phyloP scores from a whole-genome alignment of 495 filamentous ascomycete genomes.

The Clavariopsis aquatica region DNA sequence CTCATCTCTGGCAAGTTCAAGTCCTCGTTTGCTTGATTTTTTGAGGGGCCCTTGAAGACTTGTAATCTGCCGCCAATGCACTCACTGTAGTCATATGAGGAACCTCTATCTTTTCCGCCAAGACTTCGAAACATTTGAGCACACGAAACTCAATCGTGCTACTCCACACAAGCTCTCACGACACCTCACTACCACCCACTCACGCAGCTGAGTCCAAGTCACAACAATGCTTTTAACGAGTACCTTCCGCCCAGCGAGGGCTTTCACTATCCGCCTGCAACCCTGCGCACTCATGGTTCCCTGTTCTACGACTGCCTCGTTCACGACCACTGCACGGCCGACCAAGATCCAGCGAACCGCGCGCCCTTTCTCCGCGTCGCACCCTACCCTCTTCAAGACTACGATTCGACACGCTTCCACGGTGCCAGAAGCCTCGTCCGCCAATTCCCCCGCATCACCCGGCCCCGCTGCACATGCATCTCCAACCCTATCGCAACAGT shows the following conservation, averaged over 20 bases:
- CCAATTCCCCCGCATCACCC: conserved; percentile 9
- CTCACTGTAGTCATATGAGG: neutral
- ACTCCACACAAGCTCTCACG: neutral
- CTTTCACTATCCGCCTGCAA: conserved; percentile 23
- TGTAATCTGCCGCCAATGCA: neutral
- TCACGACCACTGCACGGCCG: conserved; percentile 26
- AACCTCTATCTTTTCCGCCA: conserved; percentile 7
- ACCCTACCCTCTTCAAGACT: neutral
- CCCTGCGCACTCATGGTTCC: conserved; percentile 17
- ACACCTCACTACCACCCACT: conserved; percentile 25
- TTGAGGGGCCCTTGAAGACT: neutral
- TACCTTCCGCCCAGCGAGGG: conserved; percentile 24
- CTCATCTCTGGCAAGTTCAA: neutral
- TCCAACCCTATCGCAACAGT: conserved; percentile 34
- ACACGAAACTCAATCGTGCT: conserved; percentile 15
- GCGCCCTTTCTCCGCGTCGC: conserved; percentile 4
- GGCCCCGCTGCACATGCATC: conserved; percentile 1
- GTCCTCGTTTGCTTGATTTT: neutral
- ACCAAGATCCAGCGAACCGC: conserved; percentile 22
- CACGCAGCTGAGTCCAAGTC: neutral
- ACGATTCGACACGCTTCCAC: conserved; percentile 47
- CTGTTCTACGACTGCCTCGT: conserved; percentile 19
- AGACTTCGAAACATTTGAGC: conserved; percentile 17
- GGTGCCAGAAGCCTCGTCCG: conserved; percentile 5
- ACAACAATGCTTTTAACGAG: conserved; percentile 28